phyloP scores from a whole-genome alignment of 202 grass and related monocot genomes.

The Thinopyrum obtusiflorum region DNA sequence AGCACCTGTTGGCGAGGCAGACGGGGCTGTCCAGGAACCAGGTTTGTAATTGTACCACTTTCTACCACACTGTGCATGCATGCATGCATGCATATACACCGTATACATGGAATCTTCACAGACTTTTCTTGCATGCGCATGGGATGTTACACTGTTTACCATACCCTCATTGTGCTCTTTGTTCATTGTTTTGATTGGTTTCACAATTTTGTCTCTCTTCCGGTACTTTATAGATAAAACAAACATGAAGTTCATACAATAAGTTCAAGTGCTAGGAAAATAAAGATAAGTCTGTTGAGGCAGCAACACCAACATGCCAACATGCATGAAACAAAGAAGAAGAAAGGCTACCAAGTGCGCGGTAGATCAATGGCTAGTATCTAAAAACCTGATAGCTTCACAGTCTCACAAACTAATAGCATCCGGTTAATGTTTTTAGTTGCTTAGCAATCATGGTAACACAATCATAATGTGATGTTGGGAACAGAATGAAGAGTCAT shows the following conservation, averaged over 20 bases:
- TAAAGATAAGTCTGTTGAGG: too few relatives aligned
- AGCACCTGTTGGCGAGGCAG: conserved; percentile 97
- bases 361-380: too few relatives aligned
- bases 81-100: neutral
- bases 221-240: too few relatives aligned
- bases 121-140: neutral
- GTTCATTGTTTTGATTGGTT: neutral
- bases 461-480: neutral
- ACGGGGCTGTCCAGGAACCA: conserved; percentile 98
- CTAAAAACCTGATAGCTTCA: too few relatives aligned
- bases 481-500: neutral
- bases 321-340: too few relatives aligned
- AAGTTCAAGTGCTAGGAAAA: too few relatives aligned
- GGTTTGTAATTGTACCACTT: conserved; percentile 76
- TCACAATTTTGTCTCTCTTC: too few relatives aligned
- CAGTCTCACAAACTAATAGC: too few relatives aligned
- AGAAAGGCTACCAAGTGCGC: too few relatives aligned
- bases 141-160: neutral
- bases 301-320: too few relatives aligned
- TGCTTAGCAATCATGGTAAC: neutral
- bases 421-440: neutral
- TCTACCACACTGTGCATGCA: neutral
- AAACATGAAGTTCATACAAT: too few relatives aligned
- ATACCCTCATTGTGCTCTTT: neutral
- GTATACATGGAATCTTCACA: neutral